A percentile compares a stretch with the other conserved stretches of the same genome.
phyloP scores from a whole-genome alignment of 176 grass and related monocot genomes.

The Alopecurus myosuroides region DNA sequence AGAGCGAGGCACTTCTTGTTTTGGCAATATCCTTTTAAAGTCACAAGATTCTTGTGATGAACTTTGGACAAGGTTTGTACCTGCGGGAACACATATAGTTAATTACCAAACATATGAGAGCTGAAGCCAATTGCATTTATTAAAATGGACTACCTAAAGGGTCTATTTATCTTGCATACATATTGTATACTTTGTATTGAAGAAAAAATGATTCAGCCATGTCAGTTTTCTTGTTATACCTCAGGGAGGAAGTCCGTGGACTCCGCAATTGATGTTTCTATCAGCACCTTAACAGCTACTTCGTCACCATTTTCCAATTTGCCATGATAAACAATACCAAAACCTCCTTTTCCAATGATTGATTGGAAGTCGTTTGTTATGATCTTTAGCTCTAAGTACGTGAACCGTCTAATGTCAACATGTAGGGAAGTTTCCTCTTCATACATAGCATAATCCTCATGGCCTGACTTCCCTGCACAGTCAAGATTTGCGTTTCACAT shows the following conservation, averaged over 20 bases:
- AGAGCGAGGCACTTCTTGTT: slow-evolving; percentile 34
- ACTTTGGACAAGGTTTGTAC: slow-evolving; percentile 28
- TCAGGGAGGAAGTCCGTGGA: slow-evolving; percentile 37
- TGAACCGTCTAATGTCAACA: slow-evolving; percentile 29
- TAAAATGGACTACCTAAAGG: not conserved
- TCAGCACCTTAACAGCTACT: slow-evolving; percentile 39
- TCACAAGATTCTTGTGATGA: slow-evolving; percentile 48
- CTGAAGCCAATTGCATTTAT: not conserved
- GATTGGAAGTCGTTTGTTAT: slow-evolving; percentile 24
- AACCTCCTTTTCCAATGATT: slow-evolving; percentile 39
- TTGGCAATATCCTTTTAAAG: slow-evolving; percentile 40
- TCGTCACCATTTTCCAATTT: slow-evolving; percentile 29
- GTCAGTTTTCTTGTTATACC: slow-evolving; percentile 11
- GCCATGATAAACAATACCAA: slow-evolving; percentile 47
- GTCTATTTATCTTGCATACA: not conserved
- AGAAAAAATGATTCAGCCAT: not conserved
- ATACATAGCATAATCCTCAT: slow-evolving; percentile 11
- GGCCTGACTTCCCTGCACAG: not conserved
- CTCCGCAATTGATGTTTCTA: slow-evolving; percentile 10
- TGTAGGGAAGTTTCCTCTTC: slow-evolving; percentile 28
- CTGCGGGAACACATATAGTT: not conserved
- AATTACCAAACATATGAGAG: not conserved
- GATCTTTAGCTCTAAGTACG: slow-evolving; percentile 25
- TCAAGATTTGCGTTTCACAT: not conserved
- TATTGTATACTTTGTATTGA: not conserved